Evolutionary conservation across 2,329 filamentous ascomycete species (phyloP).

Genomic region (Neonectria magnoliae): DNA sequence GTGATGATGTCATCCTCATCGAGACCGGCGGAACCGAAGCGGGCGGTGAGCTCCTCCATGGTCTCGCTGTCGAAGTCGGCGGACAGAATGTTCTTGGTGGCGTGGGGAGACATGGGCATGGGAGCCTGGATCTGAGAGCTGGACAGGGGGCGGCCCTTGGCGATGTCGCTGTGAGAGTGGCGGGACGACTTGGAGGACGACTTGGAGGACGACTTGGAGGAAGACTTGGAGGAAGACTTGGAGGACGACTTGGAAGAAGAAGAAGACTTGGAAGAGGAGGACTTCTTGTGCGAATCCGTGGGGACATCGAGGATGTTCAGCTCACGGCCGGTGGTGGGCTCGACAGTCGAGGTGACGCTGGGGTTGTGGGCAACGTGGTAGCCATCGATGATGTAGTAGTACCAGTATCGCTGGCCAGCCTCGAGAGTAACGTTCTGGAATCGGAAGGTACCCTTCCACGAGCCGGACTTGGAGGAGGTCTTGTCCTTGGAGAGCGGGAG

Average conservation of each 20-base stretch:
- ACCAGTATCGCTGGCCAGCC: constrained; percentile 96
- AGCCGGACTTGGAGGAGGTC: constrained; percentile 83
- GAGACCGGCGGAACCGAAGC: constrained; percentile 72
- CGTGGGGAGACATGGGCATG: constrained; percentile 87
- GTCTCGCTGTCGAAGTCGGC: constrained; percentile 79
- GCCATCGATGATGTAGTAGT: constrained; percentile 99
- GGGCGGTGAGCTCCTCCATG: constrained; percentile 81
- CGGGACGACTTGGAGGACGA: constrained; percentile 56
- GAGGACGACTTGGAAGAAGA: constrained; percentile 53
- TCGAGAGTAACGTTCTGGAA: constrained; percentile 89
- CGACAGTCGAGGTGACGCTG: constrained; percentile 85
- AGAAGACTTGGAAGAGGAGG: constrained; percentile 56
- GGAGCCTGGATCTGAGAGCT: constrained; percentile 90
- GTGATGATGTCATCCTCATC: constrained; percentile 63
- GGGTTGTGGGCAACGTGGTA: constrained; percentile 99
- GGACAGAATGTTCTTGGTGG: constrained; percentile 87
- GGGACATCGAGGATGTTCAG: constrained; percentile 98
- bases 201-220: constrained; percentile 53
- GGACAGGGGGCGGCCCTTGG: constrained; percentile 89
- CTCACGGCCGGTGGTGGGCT: constrained; percentile 96
- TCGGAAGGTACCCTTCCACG: constrained; percentile 96
- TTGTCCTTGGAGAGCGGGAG: constrained; percentile 93
- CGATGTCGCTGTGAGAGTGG: constrained; percentile 69
- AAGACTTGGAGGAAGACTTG: constrained; percentile 54
- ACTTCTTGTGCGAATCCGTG: constrained; percentile 55